A percentile compares a stretch with the other conserved stretches of the same genome.
Conservation (phyloP, 345 rosid species). For the Turritis glabra region DNA sequence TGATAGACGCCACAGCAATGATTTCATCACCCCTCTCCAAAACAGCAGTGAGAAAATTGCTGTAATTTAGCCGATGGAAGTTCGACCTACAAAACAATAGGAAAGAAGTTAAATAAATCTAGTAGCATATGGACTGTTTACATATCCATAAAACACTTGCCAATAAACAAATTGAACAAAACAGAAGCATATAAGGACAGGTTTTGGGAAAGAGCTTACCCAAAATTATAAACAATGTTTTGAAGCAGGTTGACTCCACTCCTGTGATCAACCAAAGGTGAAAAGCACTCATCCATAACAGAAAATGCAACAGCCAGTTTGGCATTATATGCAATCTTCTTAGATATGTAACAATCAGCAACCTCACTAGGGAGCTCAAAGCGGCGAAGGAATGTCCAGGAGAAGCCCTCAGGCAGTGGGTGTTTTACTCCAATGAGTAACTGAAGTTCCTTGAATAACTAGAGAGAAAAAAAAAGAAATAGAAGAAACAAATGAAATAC, state of each 20-base stretch:
- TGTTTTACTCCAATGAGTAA: slow-evolving; percentile 80
- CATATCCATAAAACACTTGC: neutral
- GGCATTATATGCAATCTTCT: slow-evolving; percentile 73
- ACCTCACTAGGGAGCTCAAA: slow-evolving; percentile 55
- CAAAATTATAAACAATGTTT: slow-evolving; percentile 82
- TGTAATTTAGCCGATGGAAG: slow-evolving; percentile 71
- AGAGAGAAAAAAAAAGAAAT: slow-evolving; percentile 11
- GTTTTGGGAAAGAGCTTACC: slow-evolving; percentile 49
- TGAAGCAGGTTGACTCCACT: slow-evolving; percentile 87
- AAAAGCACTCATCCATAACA: slow-evolving; percentile 94
- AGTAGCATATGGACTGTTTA: neutral
- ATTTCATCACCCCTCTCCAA: slow-evolving; percentile 91
- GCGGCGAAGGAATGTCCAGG: slow-evolving; percentile 79
- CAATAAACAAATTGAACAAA: slow-evolving; percentile 12
- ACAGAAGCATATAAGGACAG: slow-evolving; percentile 7
- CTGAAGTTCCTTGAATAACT: slow-evolving; percentile 63
- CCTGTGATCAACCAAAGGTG: slow-evolving; percentile 80
- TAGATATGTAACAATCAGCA: slow-evolving; percentile 50
- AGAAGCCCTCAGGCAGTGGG: slow-evolving; percentile 74
- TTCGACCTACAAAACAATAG: slow-evolving; percentile 65
- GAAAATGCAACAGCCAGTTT: slow-evolving; percentile 84
- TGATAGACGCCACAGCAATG: slow-evolving; percentile 79
- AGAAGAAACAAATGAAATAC: slow-evolving; percentile 11
- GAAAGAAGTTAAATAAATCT: slow-evolving; percentile 10
- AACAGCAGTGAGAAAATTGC: slow-evolving; percentile 73